Percentiles rank a stretch among this genome's conserved stretches.
Evolutionary conservation across 768 basidiomycete species (phyloP).

Genomic region (Lentinus tigrinus): DNA sequence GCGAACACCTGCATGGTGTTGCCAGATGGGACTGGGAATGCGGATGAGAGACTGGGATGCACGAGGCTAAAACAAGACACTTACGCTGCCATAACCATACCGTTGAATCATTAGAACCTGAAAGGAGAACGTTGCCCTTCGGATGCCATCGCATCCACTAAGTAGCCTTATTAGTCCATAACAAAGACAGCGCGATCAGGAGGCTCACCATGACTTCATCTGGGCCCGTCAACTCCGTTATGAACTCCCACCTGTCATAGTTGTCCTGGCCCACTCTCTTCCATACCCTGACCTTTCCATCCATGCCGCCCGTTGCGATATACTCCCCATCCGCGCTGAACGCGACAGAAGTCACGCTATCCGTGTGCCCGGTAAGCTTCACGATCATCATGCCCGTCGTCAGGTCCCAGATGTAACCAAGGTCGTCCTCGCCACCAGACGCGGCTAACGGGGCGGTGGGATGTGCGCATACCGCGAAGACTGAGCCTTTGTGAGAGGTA

Average conservation of each 20-base stretch:
- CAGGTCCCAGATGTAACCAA: conserved; percentile 92
- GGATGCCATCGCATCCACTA: conserved; percentile 98
- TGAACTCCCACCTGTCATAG: conserved; percentile 87
- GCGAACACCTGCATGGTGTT: conserved; percentile 95
- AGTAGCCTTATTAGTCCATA: not conserved
- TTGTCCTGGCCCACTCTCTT: conserved; percentile 73
- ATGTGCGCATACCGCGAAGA: conserved; percentile 83
- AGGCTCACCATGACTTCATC: conserved; percentile 89
- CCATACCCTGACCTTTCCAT: conserved; percentile 93
- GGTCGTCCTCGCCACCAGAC: conserved; percentile 94
- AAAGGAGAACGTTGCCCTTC: conserved; percentile 82
- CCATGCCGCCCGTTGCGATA: conserved; percentile 97
- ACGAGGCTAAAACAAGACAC: conserved; percentile 24
- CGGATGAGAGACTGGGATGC: not conserved
- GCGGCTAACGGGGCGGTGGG: conserved; percentile 80
- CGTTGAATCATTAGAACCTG: conserved; percentile 90
- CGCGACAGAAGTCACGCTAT: conserved; percentile 77
- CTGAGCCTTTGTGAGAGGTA: conserved; percentile 65
- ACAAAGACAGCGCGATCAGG: not conserved
- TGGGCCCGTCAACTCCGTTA: conserved; percentile 89
- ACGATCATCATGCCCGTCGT: conserved; percentile 77
- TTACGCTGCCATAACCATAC: conserved; percentile 97
- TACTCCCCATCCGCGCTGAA: conserved; percentile 92
- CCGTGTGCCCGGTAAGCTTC: conserved; percentile 88
- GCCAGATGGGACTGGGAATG: conserved; percentile 81